A percentile compares a stretch with the other conserved stretches of the same genome.
Evolutionary conservation across 2,329 filamentous ascomycete species (phyloP).

Genomic region (Thermochaetoides dissita): DNA sequence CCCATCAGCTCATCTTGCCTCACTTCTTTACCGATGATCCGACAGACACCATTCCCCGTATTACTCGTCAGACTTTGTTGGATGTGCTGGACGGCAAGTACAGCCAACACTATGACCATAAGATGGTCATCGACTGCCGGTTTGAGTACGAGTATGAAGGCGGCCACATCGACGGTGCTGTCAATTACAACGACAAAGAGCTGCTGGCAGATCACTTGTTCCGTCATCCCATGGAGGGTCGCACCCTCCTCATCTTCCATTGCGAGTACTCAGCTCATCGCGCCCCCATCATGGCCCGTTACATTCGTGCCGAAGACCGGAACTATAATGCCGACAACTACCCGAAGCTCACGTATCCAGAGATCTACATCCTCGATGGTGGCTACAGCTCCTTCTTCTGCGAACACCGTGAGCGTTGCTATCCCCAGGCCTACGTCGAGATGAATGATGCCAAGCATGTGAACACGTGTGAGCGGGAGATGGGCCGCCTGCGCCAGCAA

Average conservation of each 20-base stretch:
- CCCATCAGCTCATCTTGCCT: slow-evolving; percentile 60
- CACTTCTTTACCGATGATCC: slow-evolving; percentile 72
- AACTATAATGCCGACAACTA: slow-evolving; percentile 74
- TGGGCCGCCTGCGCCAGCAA: slow-evolving; percentile 78
- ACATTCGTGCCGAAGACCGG: slow-evolving; percentile 80
- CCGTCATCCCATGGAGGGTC: slow-evolving; percentile 47
- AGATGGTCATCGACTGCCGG: slow-evolving; percentile 85
- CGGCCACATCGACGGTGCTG: slow-evolving; percentile 80
- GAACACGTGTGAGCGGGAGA: slow-evolving; percentile 82
- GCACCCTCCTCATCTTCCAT: slow-evolving; percentile 79
- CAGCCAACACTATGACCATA: slow-evolving; percentile 59
- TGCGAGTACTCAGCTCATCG: slow-evolving; percentile 98
- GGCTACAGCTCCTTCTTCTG: slow-evolving; percentile 90
- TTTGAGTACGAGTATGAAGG: slow-evolving; percentile 99
- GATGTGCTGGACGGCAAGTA: slow-evolving; percentile 81
- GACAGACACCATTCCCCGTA: slow-evolving; percentile 76
- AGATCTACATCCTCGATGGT: slow-evolving; percentile 92
- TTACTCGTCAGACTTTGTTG: slow-evolving; percentile 66
- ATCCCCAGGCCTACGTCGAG: slow-evolving; percentile 88
- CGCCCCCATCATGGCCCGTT: slow-evolving; percentile 89
- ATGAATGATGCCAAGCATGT: slow-evolving; percentile 91
- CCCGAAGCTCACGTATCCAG: slow-evolving; percentile 81
- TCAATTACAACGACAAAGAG: slow-evolving; percentile 98
- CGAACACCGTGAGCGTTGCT: slow-evolving; percentile 66
- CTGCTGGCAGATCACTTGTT: slow-evolving; percentile 69